Base-by-base conservation (phyloP, 2,329 filamentous ascomycete species). In the Grosmannia huntii region DNA sequence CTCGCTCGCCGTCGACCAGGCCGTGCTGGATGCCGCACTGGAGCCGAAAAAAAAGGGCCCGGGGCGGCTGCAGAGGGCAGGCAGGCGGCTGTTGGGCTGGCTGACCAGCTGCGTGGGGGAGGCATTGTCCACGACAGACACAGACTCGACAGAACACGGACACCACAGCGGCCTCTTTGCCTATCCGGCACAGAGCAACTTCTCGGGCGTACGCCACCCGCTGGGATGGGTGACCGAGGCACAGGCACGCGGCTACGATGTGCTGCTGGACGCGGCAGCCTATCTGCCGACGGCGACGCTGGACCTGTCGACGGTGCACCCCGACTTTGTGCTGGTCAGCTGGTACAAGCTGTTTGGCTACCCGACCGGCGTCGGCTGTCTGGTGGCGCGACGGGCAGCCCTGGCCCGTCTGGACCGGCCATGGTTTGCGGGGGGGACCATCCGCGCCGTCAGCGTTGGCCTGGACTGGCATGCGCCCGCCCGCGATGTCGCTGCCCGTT, bases 161-260 rank as follows among this genome's bases (percentile, higher is more conserved):
- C 41, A 61, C 36, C 27, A 56, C 41, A 61, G 61, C 21, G 70
- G 71, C 9, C 65, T 76, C 21, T 74, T 76, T 60, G 73, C 73
- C 4, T 76, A 73, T 62, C 74, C 74, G 4, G 74, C 73, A 0
- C 74, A 76, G 62, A 74, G 71, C 60, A 76, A 76, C 62, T 75
- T 76, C 58, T 71, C 66, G 54, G 73, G 74, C 36, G 72, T 73
- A 3, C 69, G 70, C 0, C 73, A 75, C 51, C 71, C 73, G 16
- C 65, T 76, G 0, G 62, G 64, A 0, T 74, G 71, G 71, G 62
- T 73, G 0, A 48, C 55, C 1, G 58, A 67, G 19, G 72, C 72
- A 2, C 72, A 74, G 60, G 56, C 62, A 5, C 62, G 64, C 10
- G 71, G 72, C 25, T 75, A 71, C 56, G 70, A 73, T 57, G 72